Conservation (phyloP, 257 asterid genomes). For the Solanum chiquidenum region DNA sequence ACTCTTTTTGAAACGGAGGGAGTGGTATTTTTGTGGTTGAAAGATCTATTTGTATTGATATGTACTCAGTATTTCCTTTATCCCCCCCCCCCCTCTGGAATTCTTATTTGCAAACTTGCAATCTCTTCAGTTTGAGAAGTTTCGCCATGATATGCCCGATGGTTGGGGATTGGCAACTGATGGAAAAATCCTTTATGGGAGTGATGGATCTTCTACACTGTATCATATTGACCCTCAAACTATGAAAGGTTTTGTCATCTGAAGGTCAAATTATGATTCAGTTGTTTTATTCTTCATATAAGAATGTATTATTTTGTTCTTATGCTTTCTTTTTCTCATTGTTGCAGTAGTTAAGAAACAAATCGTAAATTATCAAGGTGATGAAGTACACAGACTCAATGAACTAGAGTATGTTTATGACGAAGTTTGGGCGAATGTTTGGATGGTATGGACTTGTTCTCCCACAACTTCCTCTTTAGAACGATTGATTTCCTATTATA, state of each 20-base stretch:
- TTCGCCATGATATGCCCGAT: constrained; percentile 70
- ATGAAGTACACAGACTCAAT: constrained; percentile 66
- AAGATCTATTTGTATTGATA: not conserved
- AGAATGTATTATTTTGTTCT: not conserved
- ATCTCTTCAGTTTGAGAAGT: constrained; percentile 43
- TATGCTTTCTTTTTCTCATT: not conserved
- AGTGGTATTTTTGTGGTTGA: not conserved
- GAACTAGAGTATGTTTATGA: constrained; percentile 83
- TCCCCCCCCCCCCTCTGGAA: not conserved
- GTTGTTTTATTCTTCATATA: not conserved
- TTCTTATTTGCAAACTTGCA: not conserved
- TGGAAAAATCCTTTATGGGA: constrained; percentile 66
- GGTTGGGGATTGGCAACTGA: constrained; percentile 99
- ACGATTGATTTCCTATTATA: not conserved
- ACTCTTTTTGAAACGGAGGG: too few relatives aligned
- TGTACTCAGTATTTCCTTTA: not conserved
- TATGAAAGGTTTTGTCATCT: constrained; percentile 45
- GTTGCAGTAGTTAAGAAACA: constrained; percentile 52
- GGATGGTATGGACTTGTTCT: constrained; percentile 39
- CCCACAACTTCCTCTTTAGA: not conserved
- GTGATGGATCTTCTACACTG: constrained; percentile 83
- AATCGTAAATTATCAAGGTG: constrained; percentile 61
- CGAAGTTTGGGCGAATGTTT: constrained; percentile 95
- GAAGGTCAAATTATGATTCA: constrained; percentile 2
- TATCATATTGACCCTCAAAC: constrained; percentile 67